A percentile compares a stretch with the other conserved stretches of the same genome.
Evolutionary conservation across 2,329 filamentous ascomycete genomes (phyloP).

Genomic region (Penicillium sp.): DNA sequence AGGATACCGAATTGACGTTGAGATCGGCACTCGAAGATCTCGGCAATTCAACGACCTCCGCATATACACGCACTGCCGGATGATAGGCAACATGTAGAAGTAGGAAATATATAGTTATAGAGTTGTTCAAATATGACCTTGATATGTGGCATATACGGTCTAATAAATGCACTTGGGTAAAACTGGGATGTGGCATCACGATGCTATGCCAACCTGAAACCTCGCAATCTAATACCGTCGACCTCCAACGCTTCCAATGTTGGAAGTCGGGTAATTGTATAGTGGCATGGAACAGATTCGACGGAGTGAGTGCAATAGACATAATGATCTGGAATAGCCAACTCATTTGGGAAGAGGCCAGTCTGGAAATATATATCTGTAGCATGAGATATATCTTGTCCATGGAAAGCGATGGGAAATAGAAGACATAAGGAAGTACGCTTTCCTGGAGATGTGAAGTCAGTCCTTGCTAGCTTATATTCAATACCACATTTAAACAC

Average conservation of each 20-base stretch:
- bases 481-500: background rate
- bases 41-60: background rate
- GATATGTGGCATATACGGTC: background rate
- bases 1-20: background rate
- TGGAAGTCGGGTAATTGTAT: background rate
- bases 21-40: background rate
- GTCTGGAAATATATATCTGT: background rate
- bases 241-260: background rate
- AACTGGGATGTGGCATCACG: background rate
- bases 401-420: background rate
- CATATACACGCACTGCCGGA: background rate
- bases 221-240: background rate
- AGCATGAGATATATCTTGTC: background rate
- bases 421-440: background rate
- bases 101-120: background rate
- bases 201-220: background rate
- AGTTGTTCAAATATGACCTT: background rate
- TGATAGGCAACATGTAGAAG: background rate
- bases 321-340: background rate
- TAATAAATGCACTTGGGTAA: no score
- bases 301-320: background rate
- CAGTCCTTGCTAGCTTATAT: background rate
- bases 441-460: background rate
- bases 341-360: background rate
- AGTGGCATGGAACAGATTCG: background rate